A percentile compares a stretch with the other conserved stretches of the same genome.
These are phyloP conservation scores for Hypericum perforatum DNA, from an alignment of 345 rosid genomes.

Conservation along the genomic window DNA sequence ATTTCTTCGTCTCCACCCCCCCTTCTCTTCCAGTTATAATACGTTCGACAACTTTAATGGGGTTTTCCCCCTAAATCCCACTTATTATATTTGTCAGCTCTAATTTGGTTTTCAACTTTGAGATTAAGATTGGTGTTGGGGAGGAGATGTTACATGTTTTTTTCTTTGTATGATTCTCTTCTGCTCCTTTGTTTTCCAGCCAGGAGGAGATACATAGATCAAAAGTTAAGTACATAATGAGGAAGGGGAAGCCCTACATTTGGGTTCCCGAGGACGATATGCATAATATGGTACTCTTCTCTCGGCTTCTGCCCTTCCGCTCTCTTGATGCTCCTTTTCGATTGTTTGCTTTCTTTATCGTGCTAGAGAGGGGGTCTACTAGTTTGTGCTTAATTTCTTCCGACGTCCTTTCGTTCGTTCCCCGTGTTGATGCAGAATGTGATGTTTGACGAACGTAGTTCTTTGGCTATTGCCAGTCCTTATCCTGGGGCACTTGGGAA, in stretches of 20 bases:
- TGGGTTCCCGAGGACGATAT: conserved; percentile 74
- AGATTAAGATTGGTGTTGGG: no score
- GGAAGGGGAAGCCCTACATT: conserved; percentile 64
- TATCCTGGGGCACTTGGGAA: conserved; percentile 58
- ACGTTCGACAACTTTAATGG: no score
- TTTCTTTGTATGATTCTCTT: conserved; percentile 1
- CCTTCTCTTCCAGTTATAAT: neutral
- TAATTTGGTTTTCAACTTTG: neutral
- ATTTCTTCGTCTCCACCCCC: neutral
- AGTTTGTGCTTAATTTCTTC: neutral
- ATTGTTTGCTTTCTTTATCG: neutral
- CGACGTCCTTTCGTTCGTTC: neutral
- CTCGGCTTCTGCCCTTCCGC: conserved; percentile 1
- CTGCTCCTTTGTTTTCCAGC: conserved; percentile 24
- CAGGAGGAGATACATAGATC: conserved; percentile 56
- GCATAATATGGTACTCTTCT: conserved; percentile 62
- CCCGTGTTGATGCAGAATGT: conserved; percentile 40
- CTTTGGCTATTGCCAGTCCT: conserved; percentile 59
- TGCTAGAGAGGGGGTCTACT: neutral
- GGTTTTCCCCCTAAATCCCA: no score
- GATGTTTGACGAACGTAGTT: conserved; percentile 73
- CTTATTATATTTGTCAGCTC: no score
- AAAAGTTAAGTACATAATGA: conserved; percentile 65
- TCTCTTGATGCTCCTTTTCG: conserved; percentile 1
- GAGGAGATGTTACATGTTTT: neutral